phyloP scores from a whole-genome alignment of 495 filamentous ascomycete species.

The Penicillium parvum region DNA sequence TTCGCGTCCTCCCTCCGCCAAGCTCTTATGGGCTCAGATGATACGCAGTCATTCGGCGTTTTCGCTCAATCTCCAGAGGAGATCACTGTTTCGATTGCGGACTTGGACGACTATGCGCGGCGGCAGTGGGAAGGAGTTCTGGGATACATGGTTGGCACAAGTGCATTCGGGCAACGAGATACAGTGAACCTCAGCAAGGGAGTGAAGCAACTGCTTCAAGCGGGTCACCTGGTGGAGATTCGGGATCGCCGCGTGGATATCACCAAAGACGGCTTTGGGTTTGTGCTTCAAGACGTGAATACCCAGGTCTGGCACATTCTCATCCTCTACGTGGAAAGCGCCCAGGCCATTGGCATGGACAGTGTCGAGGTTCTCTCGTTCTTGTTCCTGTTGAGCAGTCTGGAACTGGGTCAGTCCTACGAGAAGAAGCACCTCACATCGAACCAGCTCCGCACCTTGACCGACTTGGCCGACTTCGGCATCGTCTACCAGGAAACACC shows the following conservation, averaged over 20 bases:
- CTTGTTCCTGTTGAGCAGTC: constrained; percentile 88
- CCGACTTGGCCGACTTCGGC: constrained; percentile 82
- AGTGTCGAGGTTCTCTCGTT: constrained; percentile 91
- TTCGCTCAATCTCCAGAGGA: constrained; percentile 60
- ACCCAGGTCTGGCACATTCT: constrained; percentile 95
- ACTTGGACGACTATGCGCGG: constrained; percentile 82
- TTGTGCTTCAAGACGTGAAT: constrained; percentile 90
- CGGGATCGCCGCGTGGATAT: constrained; percentile 59
- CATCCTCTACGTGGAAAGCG: constrained; percentile 85
- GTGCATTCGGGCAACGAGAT: constrained; percentile 41
- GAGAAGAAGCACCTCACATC: constrained; percentile 71
- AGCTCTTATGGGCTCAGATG: constrained; percentile 80
- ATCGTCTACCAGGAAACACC: constrained; percentile 71
- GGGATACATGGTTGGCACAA: constrained; percentile 84
- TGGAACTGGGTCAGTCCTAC: constrained; percentile 88
- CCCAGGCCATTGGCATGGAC: constrained; percentile 74
- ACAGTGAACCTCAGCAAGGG: constrained; percentile 60
- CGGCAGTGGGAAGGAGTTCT: constrained; percentile 93
- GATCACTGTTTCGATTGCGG: constrained; percentile 54
- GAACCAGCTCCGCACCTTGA: constrained; percentile 79
- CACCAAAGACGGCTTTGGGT: constrained; percentile 88
- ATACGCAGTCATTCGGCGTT: constrained; percentile 85
- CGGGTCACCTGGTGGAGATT: constrained; percentile 73
- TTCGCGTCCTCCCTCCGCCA: constrained; percentile 73
- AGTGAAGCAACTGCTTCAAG: constrained; percentile 75